phyloP scores from a whole-genome alignment of 2,329 filamentous ascomycete genomes.

The Phaeoacremonium minimum region DNA sequence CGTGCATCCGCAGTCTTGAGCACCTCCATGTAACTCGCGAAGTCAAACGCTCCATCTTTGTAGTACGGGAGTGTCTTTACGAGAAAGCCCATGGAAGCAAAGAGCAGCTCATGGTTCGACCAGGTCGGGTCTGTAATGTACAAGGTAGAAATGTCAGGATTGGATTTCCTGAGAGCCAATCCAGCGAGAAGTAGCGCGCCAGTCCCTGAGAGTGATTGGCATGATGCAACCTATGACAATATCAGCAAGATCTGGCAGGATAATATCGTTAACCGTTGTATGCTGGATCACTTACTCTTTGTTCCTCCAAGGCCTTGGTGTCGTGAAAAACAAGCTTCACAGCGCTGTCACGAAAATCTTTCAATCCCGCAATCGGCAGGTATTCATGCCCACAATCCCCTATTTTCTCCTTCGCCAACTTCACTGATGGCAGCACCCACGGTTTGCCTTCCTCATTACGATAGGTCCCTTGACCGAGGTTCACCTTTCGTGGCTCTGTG shows the following conservation, averaged over 20 bases:
- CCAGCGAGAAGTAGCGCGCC: constrained; percentile 31
- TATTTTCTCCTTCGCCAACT: constrained; percentile 15
- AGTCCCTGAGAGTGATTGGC: constrained; percentile 34
- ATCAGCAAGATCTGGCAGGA: background rate
- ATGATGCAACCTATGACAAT: constrained; percentile 21
- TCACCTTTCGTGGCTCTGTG: constrained; percentile 23
- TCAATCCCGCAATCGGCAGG: constrained; percentile 27
- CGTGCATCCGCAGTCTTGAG: constrained; percentile 19
- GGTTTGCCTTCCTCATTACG: constrained; percentile 30
- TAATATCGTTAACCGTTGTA: background rate
- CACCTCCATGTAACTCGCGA: constrained; percentile 19
- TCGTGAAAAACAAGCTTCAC: constrained; percentile 23
- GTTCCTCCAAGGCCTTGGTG: constrained; percentile 17
- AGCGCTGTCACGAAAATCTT: constrained; percentile 23
- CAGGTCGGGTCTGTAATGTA: constrained; percentile 35
- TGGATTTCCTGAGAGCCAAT: constrained; percentile 20
- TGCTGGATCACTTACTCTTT: constrained; percentile 18
- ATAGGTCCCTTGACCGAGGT: constrained; percentile 32
- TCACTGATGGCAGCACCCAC: constrained; percentile 32
- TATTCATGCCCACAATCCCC: constrained; percentile 27
- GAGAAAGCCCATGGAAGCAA: constrained; percentile 23
- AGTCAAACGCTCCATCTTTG: constrained; percentile 23
- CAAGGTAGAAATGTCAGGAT: constrained; percentile 18
- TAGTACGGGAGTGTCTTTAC: constrained; percentile 30
- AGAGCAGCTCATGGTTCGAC: constrained; percentile 34